Conservation (phyloP, 23 red algal species). For the Gracilaria domingensis region DNA sequence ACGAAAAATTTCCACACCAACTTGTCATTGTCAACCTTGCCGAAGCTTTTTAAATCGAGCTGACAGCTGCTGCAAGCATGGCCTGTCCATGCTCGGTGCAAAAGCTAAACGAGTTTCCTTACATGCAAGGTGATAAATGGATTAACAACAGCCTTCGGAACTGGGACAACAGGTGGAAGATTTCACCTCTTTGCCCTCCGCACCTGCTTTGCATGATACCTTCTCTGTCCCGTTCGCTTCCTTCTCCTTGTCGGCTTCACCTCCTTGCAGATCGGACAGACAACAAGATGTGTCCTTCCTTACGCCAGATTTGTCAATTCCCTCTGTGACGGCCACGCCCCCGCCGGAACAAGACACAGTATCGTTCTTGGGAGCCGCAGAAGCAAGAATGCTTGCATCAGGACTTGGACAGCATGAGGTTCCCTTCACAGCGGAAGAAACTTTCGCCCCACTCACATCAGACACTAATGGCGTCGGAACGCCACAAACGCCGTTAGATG, state of each 20-base stretch:
- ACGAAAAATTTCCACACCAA: too few species aligned
- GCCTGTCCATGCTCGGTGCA: too few species aligned
- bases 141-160: neutral
- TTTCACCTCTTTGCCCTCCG: neutral
- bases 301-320: neutral
- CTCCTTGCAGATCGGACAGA: neutral
- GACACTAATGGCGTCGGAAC: slow-evolving; percentile 8
- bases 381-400: neutral
- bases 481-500: neutral
- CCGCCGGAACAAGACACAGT: neutral
- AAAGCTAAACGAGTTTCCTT: too few species aligned
- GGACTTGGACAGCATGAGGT: neutral
- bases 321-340: neutral
- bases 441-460: neutral
- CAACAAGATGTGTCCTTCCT: neutral
- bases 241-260: neutral
- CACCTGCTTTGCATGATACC: neutral
- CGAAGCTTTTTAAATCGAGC: too few species aligned
- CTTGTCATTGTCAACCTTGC: too few species aligned
- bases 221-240: neutral
- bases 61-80: too few species aligned
- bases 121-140: neutral
- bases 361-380: neutral
- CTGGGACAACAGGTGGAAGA: neutral
- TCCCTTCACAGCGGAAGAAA: neutral